Evolutionary conservation across 768 basidiomycete species (phyloP).

Genomic region (Boletus subparvulus): DNA sequence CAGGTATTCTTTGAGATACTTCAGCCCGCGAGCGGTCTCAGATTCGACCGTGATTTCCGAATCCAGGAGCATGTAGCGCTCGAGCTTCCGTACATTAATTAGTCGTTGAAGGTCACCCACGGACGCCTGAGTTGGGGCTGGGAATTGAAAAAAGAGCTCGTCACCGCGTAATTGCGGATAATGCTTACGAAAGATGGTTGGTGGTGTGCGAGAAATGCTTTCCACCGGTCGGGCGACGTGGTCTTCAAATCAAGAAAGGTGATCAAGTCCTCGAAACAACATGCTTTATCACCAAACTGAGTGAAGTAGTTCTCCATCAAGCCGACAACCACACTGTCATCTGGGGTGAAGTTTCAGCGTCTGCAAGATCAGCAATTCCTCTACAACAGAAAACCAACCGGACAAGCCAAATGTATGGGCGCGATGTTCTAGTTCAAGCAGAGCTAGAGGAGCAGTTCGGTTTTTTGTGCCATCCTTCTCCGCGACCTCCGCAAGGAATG

Average conservation of each 20-base stretch:
- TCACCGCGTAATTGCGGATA: constrained; percentile 7
- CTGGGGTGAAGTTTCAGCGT: constrained; percentile 34
- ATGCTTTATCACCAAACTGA: constrained; percentile 74
- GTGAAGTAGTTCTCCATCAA: constrained; percentile 69
- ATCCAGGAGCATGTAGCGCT: constrained; percentile 55
- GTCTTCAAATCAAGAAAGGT: constrained; percentile 58
- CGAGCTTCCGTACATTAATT: constrained; percentile 75
- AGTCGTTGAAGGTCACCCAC: constrained; percentile 56
- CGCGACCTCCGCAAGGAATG: constrained; percentile 56
- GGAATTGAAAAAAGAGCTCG: constrained; percentile 17
- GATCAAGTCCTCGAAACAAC: constrained; percentile 83
- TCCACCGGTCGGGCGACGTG: constrained; percentile 51
- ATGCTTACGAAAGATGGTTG: constrained; percentile 49
- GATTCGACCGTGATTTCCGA: constrained; percentile 54
- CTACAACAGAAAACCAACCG: constrained; percentile 27
- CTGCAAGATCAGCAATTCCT: background rate
- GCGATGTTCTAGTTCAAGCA: constrained; percentile 75
- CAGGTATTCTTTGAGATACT: constrained; percentile 63
- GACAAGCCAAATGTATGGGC: constrained; percentile 47
- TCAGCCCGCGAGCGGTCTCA: constrained; percentile 51
- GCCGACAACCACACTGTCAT: constrained; percentile 41
- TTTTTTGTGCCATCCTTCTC: constrained; percentile 69
- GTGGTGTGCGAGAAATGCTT: constrained; percentile 49
- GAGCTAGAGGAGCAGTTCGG: constrained; percentile 68
- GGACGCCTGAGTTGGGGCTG: constrained; percentile 41